Base-by-base conservation (phyloP, 2,329 filamentous ascomycete genomes). In the Ascochyta koolunga region DNA sequence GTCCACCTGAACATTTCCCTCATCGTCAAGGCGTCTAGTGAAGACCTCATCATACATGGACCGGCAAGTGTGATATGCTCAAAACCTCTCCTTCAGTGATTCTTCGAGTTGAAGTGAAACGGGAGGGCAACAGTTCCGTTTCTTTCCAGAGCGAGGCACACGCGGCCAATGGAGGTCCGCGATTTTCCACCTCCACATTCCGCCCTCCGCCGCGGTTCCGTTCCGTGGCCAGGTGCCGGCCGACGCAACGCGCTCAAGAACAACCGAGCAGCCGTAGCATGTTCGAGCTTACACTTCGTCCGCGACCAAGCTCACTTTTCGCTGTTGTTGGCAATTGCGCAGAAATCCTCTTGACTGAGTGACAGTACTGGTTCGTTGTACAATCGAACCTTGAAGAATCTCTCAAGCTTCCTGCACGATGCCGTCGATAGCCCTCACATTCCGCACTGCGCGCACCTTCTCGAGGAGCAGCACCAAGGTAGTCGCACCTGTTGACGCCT, bases 341-440 rank as follows among this genome's bases (percentile, higher is more conserved):
- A 32, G 27, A 31, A 4, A 18, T 45, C 29, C 31, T 50, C 32
- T 32, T 54, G 25, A 21, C 24, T 40, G 37, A 39, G 35, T 41
- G 35, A 31, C 36, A 21, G 10, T 35, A 31, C 19, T 37, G 19
- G 21, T 18, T 16, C 8, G 15, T 16, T 54, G 24, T 21, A 41
- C 31, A 31, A 44, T 45, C 27, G 29, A 27, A 13, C 8, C 16
- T 36, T 2, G 13, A 2, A 40, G 31, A 24, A 19, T 32, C 31
- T 25, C 22, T 31, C 27, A 18, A 56, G 48, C 35, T 44, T 36
- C 48, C 33, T 31, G 25, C 35, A 51, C 33, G 5, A 74, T 74
- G 71, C 71, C 71, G 67, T 73, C 70, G 44, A 60, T 73, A 72
- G 55, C 71, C 69, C 61, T 62, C 39, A 66, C 69, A 32, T 53